Evolutionary conservation across 345 rosid genomes (phyloP).

Genomic region (Gossypium longicalyx): DNA sequence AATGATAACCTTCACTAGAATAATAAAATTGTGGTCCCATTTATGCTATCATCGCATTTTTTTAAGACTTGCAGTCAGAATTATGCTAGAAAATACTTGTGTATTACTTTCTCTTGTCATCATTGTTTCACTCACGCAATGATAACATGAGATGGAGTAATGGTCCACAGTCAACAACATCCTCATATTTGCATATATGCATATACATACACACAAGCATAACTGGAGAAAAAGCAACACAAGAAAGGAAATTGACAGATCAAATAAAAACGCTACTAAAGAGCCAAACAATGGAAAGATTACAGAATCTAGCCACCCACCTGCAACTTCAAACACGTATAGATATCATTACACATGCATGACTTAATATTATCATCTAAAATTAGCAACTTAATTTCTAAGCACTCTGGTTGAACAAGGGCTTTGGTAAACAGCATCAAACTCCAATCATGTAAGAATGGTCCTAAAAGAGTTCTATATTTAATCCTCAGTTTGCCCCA

Average conservation of each 20-base stretch:
- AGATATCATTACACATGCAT: background rate
- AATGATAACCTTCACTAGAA: background rate
- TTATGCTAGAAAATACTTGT: background rate
- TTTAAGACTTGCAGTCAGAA: background rate
- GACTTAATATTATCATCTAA: background rate
- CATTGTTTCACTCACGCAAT: constrained; percentile 1
- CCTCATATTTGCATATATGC: background rate
- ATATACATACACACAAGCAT: background rate
- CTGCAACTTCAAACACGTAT: background rate
- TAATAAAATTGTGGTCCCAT: background rate
- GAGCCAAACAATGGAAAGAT: background rate
- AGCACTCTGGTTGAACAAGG: background rate
- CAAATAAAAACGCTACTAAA: background rate
- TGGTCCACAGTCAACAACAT: background rate
- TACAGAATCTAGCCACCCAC: background rate
- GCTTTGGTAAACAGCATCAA: background rate
- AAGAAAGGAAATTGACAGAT: background rate
- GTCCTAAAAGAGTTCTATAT: background rate
- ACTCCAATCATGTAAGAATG: background rate
- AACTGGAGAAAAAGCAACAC: background rate
- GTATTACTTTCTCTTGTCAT: background rate
- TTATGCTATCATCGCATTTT: background rate
- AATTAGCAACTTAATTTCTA: background rate
- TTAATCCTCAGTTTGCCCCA: background rate
- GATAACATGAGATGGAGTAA: background rate